Base-by-base conservation (phyloP, 2,329 filamentous ascomycete species). In the Epicoccum sorghinum region DNA sequence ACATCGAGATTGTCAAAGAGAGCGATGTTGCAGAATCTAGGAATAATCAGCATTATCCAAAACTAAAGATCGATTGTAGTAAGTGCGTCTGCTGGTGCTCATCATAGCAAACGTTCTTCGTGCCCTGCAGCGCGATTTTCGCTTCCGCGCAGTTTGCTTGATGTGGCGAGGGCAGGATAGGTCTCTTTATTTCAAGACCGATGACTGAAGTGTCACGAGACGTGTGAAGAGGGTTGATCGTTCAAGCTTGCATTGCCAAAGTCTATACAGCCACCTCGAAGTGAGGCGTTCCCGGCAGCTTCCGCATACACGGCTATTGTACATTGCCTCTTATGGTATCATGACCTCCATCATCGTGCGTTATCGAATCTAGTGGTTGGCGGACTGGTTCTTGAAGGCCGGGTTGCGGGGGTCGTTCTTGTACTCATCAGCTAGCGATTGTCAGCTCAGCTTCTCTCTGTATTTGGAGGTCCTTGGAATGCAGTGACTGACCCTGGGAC, bases 361-460 rank as follows among this genome's bases (percentile, higher is more conserved):
- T 30, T 47, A 44, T 59, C 39, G 40, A 42, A 47, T 59, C 59
- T 73, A 75, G 62, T 75, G 72, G 55, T 58, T 67, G 39, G 67
- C 47, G 37, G 61, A 52, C 37, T 60, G 54, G 66, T 71, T 72
- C 70, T 74, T 74, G 52, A 67, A 51, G 44, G 67, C 65, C 65
- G 87, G 87, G 86, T 97, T 97, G 79, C 93, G 88, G 66, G 93
- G 91, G 80, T 98, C 93, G 83, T 96, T 96, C 88, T 93, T 96
- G 86, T 86, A 97, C 82, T 98, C 91, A 70, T 90, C 90, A 82
- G 87, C 93, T 98, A 48, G 37, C 35, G 33, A 35, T 2, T 29
- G 60, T 74, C 45, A 74, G 67, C 36, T 45, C 45, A 23, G 10
- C n/a, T 23, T 27, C 12, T 18, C 18, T 18, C 18, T 18, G 18